phyloP scores from a whole-genome alignment of 495 filamentous ascomycete species.

The Polyplosphaeria fusca region DNA sequence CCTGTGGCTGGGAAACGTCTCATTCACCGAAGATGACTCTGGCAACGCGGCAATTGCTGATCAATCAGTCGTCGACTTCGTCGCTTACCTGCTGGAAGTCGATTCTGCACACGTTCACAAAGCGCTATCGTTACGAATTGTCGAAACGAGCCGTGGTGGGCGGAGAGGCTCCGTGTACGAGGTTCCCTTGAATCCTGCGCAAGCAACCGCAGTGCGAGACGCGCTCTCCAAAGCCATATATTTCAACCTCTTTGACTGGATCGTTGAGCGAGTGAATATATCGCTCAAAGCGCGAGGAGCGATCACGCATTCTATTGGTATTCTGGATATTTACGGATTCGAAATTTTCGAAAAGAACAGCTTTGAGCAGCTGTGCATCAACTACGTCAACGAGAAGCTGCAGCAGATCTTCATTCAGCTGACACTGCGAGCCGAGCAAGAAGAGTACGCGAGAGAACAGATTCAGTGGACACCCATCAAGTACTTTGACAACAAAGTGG shows the following conservation, averaged over 20 bases:
- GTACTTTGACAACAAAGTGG: constrained; percentile 99
- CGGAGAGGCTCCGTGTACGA: constrained; percentile 80
- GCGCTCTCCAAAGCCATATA: constrained; percentile 94
- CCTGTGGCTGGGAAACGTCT: constrained; percentile 91
- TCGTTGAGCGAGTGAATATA: constrained; percentile 86
- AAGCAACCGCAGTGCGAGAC: constrained; percentile 91
- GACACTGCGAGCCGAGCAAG: constrained; percentile 94
- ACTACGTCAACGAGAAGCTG: constrained; percentile 99
- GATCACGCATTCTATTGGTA: constrained; percentile 82
- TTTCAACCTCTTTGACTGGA: constrained; percentile 98
- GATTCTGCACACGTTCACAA: constrained; percentile 75
- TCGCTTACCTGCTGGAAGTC: constrained; percentile 91
- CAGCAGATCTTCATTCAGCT: constrained; percentile 99
- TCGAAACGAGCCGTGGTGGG: constrained; percentile 86
- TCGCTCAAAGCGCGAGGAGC: constrained; percentile 78
- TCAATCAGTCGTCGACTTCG: constrained; percentile 86
- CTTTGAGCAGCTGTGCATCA: constrained; percentile 99
- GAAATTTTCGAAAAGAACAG: constrained; percentile 99
- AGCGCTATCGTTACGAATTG: constrained; percentile 81
- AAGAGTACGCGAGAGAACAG: constrained; percentile 93
- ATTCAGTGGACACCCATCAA: constrained; percentile 99
- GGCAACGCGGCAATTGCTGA: constrained; percentile 85
- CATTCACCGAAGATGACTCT: constrained; percentile 80
- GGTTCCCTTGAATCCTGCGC: constrained; percentile 82
- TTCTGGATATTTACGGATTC: constrained; percentile 99